Evolutionary conservation across 805 yeast genomes (phyloP), one percentile per base, ranked within the genome.

Genomic region (Candida ortonii): DNA sequence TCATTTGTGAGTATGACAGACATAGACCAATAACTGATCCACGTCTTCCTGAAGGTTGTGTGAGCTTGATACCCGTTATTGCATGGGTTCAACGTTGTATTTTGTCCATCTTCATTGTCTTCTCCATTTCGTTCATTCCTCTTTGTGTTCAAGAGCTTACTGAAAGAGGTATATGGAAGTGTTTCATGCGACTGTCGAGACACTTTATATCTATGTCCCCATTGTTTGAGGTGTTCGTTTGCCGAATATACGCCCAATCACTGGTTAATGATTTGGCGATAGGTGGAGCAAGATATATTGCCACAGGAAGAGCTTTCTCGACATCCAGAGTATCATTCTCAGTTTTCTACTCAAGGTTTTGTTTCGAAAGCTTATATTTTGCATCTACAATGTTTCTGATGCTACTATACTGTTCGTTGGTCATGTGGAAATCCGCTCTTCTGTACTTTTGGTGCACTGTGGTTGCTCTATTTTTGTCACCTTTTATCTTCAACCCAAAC

Each of bases 231-330:
- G 78, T 84, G 5, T 84, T 84, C 62, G 84, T 80, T 15, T 84
- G 88, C 50, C 80, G 80, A 48, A 76, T 83, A 7, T 84, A 84
- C 55, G 80, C 90, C 2, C 76, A 78, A 30, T 76, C 90, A 0
- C 66, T 84, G 55, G 64, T 72, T 26, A 78, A 75, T 43, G 88
- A 84, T 59, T 60, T 84, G 45, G 64, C 83, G 9, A 68, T 81
- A 40, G 93, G 94, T 33, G 93, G 90, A 44, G 94, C 94, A 3
- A 69, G 78, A 50, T 84, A 84, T 61, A 80, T 84, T 50, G 80
- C 89, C 2, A 84, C 93, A 1, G 93, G 93, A 11, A 70, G 94
- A 60, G 88, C 88, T 8, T 78, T 84, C 55, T 87, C 94, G 2
- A 84, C 89, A 3, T 68, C 78, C 1, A 69, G 95, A 53, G 68